phyloP scores from a whole-genome alignment of 345 rosid genomes.

The Psidium guajava region DNA sequence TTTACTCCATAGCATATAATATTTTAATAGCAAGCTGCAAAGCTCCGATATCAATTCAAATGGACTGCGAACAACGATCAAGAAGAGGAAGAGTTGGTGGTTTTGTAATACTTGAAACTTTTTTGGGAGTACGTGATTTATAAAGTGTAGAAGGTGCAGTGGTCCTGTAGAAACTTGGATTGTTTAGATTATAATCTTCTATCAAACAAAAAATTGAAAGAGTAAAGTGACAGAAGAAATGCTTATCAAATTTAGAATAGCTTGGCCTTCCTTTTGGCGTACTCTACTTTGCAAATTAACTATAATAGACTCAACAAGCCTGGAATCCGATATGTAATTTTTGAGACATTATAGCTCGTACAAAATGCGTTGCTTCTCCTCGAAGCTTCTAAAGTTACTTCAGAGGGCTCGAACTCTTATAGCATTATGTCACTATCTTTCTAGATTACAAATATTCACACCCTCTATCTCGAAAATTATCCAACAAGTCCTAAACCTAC shows the following conservation, averaged over 20 bases:
- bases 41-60: background rate
- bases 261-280: background rate
- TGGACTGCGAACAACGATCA: background rate
- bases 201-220: background rate
- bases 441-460: background rate
- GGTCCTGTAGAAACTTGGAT: background rate
- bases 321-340: background rate
- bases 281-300: background rate
- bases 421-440: background rate
- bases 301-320: background rate
- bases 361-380: background rate
- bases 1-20: too few species aligned
- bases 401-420: background rate
- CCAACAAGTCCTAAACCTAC: too few species aligned
- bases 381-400: background rate
- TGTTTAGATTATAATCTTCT: background rate
- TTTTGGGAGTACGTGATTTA: background rate
- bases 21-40: too few species aligned
- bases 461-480: background rate
- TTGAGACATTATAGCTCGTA: background rate
- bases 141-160: background rate
- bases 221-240: background rate
- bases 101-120: rapidly evolving
- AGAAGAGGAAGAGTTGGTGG: background rate
- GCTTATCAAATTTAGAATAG: background rate